Base-by-base conservation (phyloP, 805 yeast genomes). In the Candida coquimbonensis region DNA sequence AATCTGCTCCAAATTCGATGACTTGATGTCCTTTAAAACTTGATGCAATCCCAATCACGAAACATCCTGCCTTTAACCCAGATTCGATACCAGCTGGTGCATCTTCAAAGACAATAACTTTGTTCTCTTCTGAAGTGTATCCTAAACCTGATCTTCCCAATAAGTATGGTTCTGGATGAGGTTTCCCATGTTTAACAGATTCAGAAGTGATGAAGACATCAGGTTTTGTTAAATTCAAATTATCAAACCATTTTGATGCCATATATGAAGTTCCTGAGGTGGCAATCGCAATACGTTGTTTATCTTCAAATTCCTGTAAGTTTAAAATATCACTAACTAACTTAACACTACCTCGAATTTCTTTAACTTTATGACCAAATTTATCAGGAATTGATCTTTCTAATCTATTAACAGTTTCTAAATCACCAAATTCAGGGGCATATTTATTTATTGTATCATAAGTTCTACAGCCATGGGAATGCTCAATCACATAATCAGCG, bases 21-120 rank as follows among this genome's bases (percentile, higher is more conserved):
- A 87, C 83, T 61, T 74, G 74, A 49, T 79, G 81, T 40, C 81
- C 75, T 53, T 73, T 78, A 64, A 80, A 84, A 45, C 93, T 81
- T 46, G 93, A 83, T 54, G 90, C 84, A 65, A 87, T 82, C 61
- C 95, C 96, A 55, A 87, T 79, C 49, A 85, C 83, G 61, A 76
- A 73, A 63, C 93, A 88, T 49, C 90, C 95, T 25, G 93, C 90
- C 46, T 75, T 85, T 61, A 80, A 78, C 60, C 95, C 95, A 36
- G 95, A 91, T 56, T 77, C 67, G 52, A 86, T 79, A 61, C 96
- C 95, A 42, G 93, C 90, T 48, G 89, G 91, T 39, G 95, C 95
- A 62, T 87, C 96, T 69, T 87, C 96, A 60, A 87, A 87, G 42
- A 83, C 89, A 38, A 86, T 81, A 29, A 69, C 69, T 59, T 65